Conservation (phyloP, 2,329 filamentous ascomycete genomes). For the Helminthosporium solani region DNA sequence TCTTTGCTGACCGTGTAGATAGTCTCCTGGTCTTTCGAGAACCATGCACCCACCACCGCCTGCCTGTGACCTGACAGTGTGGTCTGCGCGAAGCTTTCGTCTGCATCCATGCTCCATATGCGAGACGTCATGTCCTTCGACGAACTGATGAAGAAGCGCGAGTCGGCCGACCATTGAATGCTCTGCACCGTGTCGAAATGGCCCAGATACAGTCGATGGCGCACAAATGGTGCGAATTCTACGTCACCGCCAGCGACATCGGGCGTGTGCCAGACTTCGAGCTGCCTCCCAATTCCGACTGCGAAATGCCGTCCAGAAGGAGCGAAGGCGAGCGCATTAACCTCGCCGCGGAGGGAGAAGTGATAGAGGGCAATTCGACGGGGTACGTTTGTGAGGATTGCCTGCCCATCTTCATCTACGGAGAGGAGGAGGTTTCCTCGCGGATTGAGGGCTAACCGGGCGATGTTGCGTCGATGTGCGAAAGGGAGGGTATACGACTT, state of each 20-base stretch:
- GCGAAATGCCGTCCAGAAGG: slow-evolving; percentile 90
- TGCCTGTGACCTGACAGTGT: slow-evolving; percentile 89
- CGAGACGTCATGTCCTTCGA: slow-evolving; percentile 90
- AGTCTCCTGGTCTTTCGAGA: slow-evolving; percentile 88
- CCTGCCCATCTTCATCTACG: slow-evolving; percentile 89
- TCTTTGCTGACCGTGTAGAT: slow-evolving; percentile 98
- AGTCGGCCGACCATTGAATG: slow-evolving; percentile 95
- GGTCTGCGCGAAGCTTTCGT: slow-evolving; percentile 86
- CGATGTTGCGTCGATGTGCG: slow-evolving; percentile 90
- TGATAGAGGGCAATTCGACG: slow-evolving; percentile 86
- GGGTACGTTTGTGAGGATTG: slow-evolving; percentile 87
- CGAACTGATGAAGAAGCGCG: slow-evolving; percentile 88
- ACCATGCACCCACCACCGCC: slow-evolving; percentile 91
- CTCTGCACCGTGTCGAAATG: slow-evolving; percentile 85
- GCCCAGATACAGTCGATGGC: slow-evolving; percentile 79
- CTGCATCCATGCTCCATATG: slow-evolving; percentile 89
- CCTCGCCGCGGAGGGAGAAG: slow-evolving; percentile 86
- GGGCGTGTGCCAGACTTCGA: slow-evolving; percentile 95
- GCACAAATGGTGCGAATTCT: slow-evolving; percentile 92
- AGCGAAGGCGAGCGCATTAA: slow-evolving; percentile 84
- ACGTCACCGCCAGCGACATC: slow-evolving; percentile 80
- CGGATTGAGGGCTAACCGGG: slow-evolving; percentile 82
- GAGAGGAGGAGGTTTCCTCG: slow-evolving; percentile 89
- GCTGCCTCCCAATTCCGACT: slow-evolving; percentile 79
- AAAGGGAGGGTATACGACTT: slow-evolving; percentile 87